Base-by-base conservation (phyloP, 345 rosid species). In the Isatis tinctoria region DNA sequence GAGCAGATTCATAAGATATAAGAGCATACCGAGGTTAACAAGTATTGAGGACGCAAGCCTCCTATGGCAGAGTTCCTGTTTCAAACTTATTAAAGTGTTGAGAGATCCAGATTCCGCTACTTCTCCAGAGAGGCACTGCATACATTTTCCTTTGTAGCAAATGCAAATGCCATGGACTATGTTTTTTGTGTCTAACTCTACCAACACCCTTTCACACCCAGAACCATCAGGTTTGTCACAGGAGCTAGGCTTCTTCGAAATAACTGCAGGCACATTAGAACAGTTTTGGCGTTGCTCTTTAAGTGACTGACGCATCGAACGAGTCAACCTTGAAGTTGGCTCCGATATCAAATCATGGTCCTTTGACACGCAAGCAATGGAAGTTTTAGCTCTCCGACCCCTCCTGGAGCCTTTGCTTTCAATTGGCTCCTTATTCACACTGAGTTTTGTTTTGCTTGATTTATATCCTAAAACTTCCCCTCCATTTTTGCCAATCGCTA, bases 11-110 rank as follows among this genome's bases (percentile, higher is more conserved):
- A 72, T 54, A 63, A 28, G 72, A 33, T 32, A 65, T 51, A 45
- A 70, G 57, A 65, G 17, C 87, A 67, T 86, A 95, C 99, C 96
- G 60, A 83, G 83, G 59, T 85, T 83, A 75, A 77, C 64, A 37
- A 95, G 86, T 44, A 83, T 72, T 74, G 88, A 82, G 53, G 83
- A 67, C 47, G 80, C 83, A 45, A 86, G 85, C 60, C 74, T 85
- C 82, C 97, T 84, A 72, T 85, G 85, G 64, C 74, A 78, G 66
- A 87, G 74, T 76, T 95, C 96, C 97, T 90, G 83, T 72, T 84
- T 88, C 78, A 88, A 36, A 47, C 61, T 63, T 27, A 88, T 60
- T 61, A 83, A 79, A 76, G 65, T 80, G 63, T 20, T 77, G 47
- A 95, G 44, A 33, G 79, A 73, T 65, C 83, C 85, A 75, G 97